Evolutionary conservation across 2,329 filamentous ascomycete genomes (phyloP), one percentile per base, ranked within the genome.

Genomic region (Sarocladium strictum): DNA sequence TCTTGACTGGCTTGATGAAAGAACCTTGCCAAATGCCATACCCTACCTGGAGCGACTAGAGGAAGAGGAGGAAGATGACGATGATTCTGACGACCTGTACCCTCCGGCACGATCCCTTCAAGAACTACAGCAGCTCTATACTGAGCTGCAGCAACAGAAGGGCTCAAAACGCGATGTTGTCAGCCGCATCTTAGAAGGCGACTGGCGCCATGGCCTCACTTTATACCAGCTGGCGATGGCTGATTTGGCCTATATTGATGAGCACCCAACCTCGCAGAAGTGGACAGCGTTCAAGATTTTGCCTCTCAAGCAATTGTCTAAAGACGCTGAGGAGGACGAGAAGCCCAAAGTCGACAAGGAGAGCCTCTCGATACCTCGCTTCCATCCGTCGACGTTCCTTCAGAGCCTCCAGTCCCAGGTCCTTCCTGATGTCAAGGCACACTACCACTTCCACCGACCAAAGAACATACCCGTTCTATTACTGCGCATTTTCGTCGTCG

Each of bases 331-430:
- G 52, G 74, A 74, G 51, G 72, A 74, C 12, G 69, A 70, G 32
- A 60, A 67, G 10, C 66, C 73, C 38, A 67, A 69, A 56, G 62
- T 73, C 14, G 75, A 83, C 62, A 68, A 70, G 49, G 66, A 72
- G 58, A 73, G 75, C 6, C 67, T 84, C 29, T 64, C 67, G 3
- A 72, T 86, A 50, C 89, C 90, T 11, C 84, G 86, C 15, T 89
- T 94, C 63, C 89, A 95, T 63, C 87, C 89, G 1, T 83, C 87
- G 3, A 89, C 86, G 0, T 96, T 96, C 67, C 75, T 95, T 35
- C 81, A 83, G 59, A 87, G 86, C 60, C 80, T 96, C 2, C 87
- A 92, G 60, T 76, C 77, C 38, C 85, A 92, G 64, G 79, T 91
- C 17, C 76, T 89, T 1, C 88, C 90, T 1, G 80, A 94, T 56